phyloP scores from a whole-genome alignment of 768 basidiomycete genomes.

The Hygrocybe coccinea region DNA sequence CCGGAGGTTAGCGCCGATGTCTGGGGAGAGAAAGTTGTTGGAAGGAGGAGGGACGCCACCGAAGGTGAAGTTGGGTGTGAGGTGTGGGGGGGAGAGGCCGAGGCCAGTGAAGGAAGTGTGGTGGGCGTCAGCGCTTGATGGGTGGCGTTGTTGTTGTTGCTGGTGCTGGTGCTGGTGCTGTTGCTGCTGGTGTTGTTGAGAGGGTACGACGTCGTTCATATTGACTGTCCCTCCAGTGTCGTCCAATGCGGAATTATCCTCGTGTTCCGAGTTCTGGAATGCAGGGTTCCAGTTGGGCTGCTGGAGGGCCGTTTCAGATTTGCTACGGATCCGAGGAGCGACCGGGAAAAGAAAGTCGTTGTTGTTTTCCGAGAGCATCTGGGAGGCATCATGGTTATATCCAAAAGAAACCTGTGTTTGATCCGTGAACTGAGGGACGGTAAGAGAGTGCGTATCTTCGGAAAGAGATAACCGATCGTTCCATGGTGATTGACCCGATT shows the following conservation, averaged over 20 bases:
- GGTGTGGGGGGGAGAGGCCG: constrained; percentile 18
- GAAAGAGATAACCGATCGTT: not conserved
- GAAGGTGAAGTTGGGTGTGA: constrained; percentile 33
- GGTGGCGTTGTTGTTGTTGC: constrained; percentile 17
- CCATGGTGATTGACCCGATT: constrained; percentile 3
- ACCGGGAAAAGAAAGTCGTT: constrained; percentile 36
- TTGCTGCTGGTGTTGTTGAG: constrained; percentile 21
- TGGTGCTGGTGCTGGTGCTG: constrained; percentile 23
- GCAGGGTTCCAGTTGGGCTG: constrained; percentile 49
- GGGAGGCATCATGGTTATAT: constrained; percentile 3
- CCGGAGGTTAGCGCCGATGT: constrained; percentile 20
- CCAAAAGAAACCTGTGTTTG: not conserved
- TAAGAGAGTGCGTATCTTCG: not conserved
- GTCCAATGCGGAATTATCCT: constrained; percentile 37
- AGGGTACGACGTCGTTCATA: constrained; percentile 16
- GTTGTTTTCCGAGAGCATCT: constrained; percentile 23
- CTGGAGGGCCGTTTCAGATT: constrained; percentile 56
- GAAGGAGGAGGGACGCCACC: constrained; percentile 13
- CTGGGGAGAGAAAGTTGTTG: constrained; percentile 27
- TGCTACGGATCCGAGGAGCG: constrained; percentile 39
- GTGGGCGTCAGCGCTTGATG: constrained; percentile 20
- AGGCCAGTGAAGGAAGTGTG: constrained; percentile 24
- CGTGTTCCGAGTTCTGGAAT: constrained; percentile 8
- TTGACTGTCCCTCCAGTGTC: constrained; percentile 19
- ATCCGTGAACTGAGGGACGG: constrained; percentile 4